Conservation (phyloP, 352 stramenopile genomes). For the Phytophthora tubulina region DNA sequence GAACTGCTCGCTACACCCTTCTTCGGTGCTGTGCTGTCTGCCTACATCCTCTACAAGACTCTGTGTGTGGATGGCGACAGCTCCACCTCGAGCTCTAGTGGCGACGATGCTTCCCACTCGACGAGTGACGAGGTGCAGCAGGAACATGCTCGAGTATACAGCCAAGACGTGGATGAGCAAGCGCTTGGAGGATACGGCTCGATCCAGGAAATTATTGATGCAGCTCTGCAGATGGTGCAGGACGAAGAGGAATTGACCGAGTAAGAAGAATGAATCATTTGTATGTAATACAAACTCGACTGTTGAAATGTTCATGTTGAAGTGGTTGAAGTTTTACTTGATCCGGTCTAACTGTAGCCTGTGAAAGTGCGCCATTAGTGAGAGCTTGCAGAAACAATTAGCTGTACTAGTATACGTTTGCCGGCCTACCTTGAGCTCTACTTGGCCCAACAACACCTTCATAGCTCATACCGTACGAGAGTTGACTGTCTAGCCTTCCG, state of each 20-base stretch:
- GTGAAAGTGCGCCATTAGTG: neutral
- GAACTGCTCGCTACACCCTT: constrained; percentile 66
- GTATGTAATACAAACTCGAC: constrained; percentile 26
- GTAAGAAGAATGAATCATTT: constrained; percentile 33
- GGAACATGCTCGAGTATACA: constrained; percentile 19
- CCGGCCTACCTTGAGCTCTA: constrained; percentile 3
- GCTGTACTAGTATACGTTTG: neutral
- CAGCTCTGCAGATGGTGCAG: constrained; percentile 62
- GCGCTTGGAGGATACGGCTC: constrained; percentile 49
- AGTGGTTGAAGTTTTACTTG: constrained; percentile 1
- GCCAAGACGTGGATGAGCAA: constrained; percentile 27
- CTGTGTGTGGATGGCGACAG: constrained; percentile 27
- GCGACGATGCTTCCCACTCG: constrained; percentile 25
- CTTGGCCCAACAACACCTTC: neutral
- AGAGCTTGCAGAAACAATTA: neutral
- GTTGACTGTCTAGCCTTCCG: constrained; percentile 22
- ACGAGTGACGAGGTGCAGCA: constrained; percentile 21
- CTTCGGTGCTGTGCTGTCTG: constrained; percentile 72
- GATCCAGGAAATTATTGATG: constrained; percentile 61
- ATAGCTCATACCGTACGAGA: constrained; percentile 8
- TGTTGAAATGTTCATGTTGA: constrained; percentile 25
- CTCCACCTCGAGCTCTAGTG: constrained; percentile 38
- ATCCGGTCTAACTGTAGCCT: neutral
- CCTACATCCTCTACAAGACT: constrained; percentile 68
- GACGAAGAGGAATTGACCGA: constrained; percentile 67